phyloP scores from a whole-genome alignment of 2,329 filamentous ascomycete genomes.

The Verruconis gallopava region DNA sequence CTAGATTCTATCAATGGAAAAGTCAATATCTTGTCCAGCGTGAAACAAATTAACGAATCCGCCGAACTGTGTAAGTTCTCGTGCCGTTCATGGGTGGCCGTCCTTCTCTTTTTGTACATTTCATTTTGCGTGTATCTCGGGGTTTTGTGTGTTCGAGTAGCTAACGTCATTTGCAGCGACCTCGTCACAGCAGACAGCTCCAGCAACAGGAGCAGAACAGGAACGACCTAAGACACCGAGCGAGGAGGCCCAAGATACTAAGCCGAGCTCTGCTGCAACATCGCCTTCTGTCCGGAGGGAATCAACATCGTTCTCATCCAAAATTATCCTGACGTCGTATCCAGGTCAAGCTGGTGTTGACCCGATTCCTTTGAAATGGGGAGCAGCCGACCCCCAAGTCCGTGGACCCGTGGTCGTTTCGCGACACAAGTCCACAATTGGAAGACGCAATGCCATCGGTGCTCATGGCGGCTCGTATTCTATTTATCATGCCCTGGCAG shows the following conservation, averaged over 20 bases:
- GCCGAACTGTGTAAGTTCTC: slow-evolving; percentile 18
- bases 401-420: slow-evolving; percentile 86
- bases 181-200: too few species aligned
- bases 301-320: slow-evolving; percentile 35
- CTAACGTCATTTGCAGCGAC: too few species aligned
- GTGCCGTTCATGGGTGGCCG: too few species aligned
- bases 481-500: slow-evolving; percentile 86
- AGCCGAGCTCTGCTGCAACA: background rate
- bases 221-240: too few species aligned
- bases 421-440: slow-evolving; percentile 59
- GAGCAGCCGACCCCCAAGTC: slow-evolving; percentile 56
- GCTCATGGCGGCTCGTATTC: slow-evolving; percentile 85
- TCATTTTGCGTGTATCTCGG: too few species aligned
- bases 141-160: too few species aligned
- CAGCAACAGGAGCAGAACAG: too few species aligned
- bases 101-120: too few species aligned
- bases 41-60: slow-evolving; percentile 43
- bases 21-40: slow-evolving; percentile 46
- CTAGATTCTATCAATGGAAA: slow-evolving; percentile 49
- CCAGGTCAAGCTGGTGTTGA: slow-evolving; percentile 90
- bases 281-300: slow-evolving; percentile 18
- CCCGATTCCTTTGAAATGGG: slow-evolving; percentile 81
- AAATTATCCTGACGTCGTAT: slow-evolving; percentile 69
- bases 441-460: slow-evolving; percentile 63
- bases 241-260: too few species aligned